These are phyloP conservation scores for Hypoxylon sp. DNA, from an alignment of 2,329 filamentous ascomycete genomes.

Conservation along the genomic window DNA sequence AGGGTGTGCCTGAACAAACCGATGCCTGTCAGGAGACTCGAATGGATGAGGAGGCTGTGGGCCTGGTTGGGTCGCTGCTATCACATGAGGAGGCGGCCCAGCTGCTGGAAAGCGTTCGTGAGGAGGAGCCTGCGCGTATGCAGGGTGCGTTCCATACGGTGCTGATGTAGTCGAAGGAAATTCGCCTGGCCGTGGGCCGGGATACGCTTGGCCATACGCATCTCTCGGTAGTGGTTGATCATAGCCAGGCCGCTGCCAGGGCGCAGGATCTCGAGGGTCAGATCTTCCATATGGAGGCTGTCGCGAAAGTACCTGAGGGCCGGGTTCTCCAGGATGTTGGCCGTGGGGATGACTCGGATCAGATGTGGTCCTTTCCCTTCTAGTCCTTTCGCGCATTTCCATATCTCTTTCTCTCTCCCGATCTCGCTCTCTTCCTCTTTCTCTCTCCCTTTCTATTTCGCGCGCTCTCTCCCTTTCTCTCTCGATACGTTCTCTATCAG, in stretches of 20 bases:
- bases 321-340: conserved; percentile 63
- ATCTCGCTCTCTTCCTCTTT: conserved; percentile 60
- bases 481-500: conserved; percentile 59
- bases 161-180: conserved; percentile 63
- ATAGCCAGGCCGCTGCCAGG: conserved; percentile 59
- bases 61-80: conserved; percentile 50
- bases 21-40: conserved; percentile 67
- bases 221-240: conserved; percentile 58
- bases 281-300: conserved; percentile 59
- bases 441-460: conserved; percentile 51
- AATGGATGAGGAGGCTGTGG: conserved; percentile 56
- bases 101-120: conserved; percentile 59
- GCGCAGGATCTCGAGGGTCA: conserved; percentile 52
- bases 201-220: conserved; percentile 61
- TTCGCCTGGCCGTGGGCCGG: conserved; percentile 63
- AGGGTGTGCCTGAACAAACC: conserved; percentile 57
- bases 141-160: conserved; percentile 57
- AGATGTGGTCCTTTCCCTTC: conserved; percentile 64
- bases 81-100: conserved; percentile 54
- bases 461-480: conserved; percentile 59
- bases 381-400: conserved; percentile 54
- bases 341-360: conserved; percentile 63
- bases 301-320: conserved; percentile 57
- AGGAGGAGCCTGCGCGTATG: conserved; percentile 56
- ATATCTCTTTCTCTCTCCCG: conserved; percentile 55